Evolutionary conservation across 1,139 yeast genomes (phyloP).

Genomic region (Pichia sp.): DNA sequence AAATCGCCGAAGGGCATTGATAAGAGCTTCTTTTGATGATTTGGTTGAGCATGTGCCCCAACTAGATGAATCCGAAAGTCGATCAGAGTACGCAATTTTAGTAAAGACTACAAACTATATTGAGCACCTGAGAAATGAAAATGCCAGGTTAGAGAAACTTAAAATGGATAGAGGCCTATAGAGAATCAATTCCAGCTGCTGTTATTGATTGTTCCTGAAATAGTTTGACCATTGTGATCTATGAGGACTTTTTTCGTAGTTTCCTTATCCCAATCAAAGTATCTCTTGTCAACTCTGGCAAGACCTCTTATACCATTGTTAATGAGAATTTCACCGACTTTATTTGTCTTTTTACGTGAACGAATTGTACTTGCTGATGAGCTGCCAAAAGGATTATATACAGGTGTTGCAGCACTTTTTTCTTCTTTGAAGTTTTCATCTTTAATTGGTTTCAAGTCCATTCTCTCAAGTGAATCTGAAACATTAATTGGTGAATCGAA

Average conservation of each 20-base stretch:
- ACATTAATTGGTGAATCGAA: slow-evolving; percentile 29
- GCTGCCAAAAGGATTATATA: slow-evolving; percentile 8
- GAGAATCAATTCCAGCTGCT: background rate
- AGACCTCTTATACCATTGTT: slow-evolving; percentile 58
- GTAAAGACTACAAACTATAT: slow-evolving; percentile 26
- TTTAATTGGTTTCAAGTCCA: slow-evolving; percentile 14
- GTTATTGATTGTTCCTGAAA: slow-evolving; percentile 7
- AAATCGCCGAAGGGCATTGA: slow-evolving; percentile 34
- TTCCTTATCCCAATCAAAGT: slow-evolving; percentile 41
- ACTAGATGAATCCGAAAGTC: slow-evolving; percentile 28
- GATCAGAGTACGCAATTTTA: slow-evolving; percentile 34
- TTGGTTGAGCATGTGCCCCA: slow-evolving; percentile 35
- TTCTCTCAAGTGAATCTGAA: slow-evolving; percentile 12
- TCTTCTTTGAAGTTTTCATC: background rate
- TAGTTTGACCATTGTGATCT: slow-evolving; percentile 9
- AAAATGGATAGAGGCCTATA: slow-evolving; percentile 6
- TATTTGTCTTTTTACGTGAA: slow-evolving; percentile 30
- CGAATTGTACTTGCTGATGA: slow-evolving; percentile 18
- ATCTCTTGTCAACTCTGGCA: slow-evolving; percentile 30
- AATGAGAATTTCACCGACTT: slow-evolving; percentile 53
- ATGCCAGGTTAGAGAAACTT: slow-evolving; percentile 7
- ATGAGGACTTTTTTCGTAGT: slow-evolving; percentile 24
- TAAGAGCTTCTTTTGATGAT: slow-evolving; percentile 34
- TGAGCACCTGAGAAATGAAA: slow-evolving; percentile 18
- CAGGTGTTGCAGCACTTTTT: background rate